Evolutionary conservation across 495 filamentous ascomycete species (phyloP), one percentile per base, ranked within the genome.

Genomic region (Filosporella fistucella): DNA sequence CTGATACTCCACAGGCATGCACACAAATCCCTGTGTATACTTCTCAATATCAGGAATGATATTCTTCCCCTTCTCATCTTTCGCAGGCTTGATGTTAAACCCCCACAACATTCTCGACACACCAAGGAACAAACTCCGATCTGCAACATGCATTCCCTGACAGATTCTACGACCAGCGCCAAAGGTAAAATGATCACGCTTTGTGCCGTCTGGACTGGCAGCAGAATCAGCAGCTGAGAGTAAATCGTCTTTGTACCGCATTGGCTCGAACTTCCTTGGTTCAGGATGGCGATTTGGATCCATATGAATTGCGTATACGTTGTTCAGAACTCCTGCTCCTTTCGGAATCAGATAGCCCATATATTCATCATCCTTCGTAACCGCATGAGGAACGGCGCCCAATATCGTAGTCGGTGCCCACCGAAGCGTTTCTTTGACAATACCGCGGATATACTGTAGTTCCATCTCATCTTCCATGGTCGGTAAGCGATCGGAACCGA

Each of bases 101-200:
- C 66, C 76, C 56, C 79, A 78, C 8, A n/a, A n/a, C n/a, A n/a
- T n/a, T n/a, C n/a, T n/a, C n/a, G n/a, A n/a, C n/a, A n/a, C 56
- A 14, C 55, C 68, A 0, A 81, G 28, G 55, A 69, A 82, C 8
- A 85, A 45, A 1, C 63, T 74, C n/a, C 66, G 67, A 47, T 83
- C 79, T 0, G 81, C 81, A 2, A 85, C 56, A 34, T 76, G 63
- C 2, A 75, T 74, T 0, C 80, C 81, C 1, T 75, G 71, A 52
- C 82, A 85, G 17, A 78, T 66, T 1, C 81, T 67, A 3, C 80
- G 68, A 0, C 82, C 82, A 4, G 74, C 77, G 1, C 81, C 80
- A 51, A 81, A 85, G 0, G 61, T 64, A 23, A 70, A 68, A 36
- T 70, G 67, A 39, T 72, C 71, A 20, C 69, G 67, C 52, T 68